Percentiles rank a stretch among this genome's conserved stretches.
Conservation (phyloP, 2,329 filamentous ascomycete genomes). For the Tolypocladium amazonense region DNA sequence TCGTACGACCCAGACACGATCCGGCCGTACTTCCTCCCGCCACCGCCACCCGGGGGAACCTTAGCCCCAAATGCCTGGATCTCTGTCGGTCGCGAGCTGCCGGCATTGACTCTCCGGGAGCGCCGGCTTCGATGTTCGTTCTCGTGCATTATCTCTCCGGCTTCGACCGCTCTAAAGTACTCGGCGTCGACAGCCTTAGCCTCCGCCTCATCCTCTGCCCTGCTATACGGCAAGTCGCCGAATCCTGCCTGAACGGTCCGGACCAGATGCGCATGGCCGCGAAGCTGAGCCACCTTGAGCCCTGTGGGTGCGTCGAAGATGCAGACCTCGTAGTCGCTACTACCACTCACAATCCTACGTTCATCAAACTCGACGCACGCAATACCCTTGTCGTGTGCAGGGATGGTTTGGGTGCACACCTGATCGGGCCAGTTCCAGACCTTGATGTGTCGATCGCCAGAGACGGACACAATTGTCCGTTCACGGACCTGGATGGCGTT, state of each 20-base stretch:
- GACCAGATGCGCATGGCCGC: conserved; percentile 74
- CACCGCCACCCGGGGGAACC: conserved; percentile 82
- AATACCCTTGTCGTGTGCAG: conserved; percentile 89
- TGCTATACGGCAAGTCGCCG: conserved; percentile 74
- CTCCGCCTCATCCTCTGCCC: conserved; percentile 61
- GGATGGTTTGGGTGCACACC: conserved; percentile 63
- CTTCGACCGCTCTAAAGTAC: conserved; percentile 53
- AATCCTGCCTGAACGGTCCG: conserved; percentile 93
- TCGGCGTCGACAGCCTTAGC: conserved; percentile 62
- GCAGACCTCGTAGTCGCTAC: conserved; percentile 90
- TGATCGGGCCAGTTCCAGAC: conserved; percentile 86
- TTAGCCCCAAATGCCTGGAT: conserved; percentile 75
- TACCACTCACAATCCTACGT: conserved; percentile 85
- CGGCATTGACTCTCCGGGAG: conserved; percentile 49
- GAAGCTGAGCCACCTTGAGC: conserved; percentile 79
- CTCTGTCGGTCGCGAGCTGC: conserved; percentile 63
- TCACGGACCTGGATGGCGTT: conserved; percentile 90
- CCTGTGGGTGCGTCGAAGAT: conserved; percentile 84
- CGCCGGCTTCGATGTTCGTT: conserved; percentile 19
- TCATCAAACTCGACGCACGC: conserved; percentile 97
- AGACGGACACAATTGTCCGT: conserved; percentile 84
- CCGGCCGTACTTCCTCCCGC: conserved; percentile 79
- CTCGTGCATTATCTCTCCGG: conserved; percentile 33
- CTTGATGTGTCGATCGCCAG: conserved; percentile 87
- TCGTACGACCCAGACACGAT: conserved; percentile 97